A percentile compares a stretch with the other conserved stretches of the same genome.
These are phyloP conservation scores for Chondrus crispus DNA, from an alignment of 23 red algal species.

Conservation along the genomic window DNA sequence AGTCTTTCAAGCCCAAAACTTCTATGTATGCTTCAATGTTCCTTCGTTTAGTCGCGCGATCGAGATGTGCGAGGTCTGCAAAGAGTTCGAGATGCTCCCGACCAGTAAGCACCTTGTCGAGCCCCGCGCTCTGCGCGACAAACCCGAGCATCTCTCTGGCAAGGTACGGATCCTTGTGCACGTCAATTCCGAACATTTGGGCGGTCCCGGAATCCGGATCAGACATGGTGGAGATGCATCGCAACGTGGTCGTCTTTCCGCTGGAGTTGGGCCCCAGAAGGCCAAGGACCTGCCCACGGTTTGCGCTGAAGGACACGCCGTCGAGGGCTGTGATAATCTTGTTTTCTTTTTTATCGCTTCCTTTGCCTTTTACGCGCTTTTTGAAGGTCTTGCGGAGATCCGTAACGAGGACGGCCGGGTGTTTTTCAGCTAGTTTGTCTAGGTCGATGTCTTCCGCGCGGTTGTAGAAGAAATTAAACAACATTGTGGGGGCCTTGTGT, in stretches of 20 bases:
- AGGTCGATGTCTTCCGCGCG: neutral
- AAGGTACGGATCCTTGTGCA: constrained; percentile 32
- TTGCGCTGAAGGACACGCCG: constrained; percentile 62
- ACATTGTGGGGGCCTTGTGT: neutral
- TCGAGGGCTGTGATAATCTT: constrained; percentile 57
- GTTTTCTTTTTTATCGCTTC: constrained; percentile 14
- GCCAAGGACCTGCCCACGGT: constrained; percentile 65
- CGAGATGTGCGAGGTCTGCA: constrained; percentile 69
- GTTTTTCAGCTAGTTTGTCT: neutral
- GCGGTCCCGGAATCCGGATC: constrained; percentile 69
- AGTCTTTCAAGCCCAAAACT: constrained; percentile 77
- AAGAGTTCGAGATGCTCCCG: constrained; percentile 96
- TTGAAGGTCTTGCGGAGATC: constrained; percentile 62
- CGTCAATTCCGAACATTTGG: constrained; percentile 77
- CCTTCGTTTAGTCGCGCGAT: neutral
- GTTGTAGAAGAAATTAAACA: constrained; percentile 23
- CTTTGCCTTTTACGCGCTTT: constrained; percentile 28
- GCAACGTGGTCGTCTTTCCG: constrained; percentile 92
- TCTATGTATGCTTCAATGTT: constrained; percentile 72
- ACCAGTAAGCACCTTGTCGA: constrained; percentile 97
- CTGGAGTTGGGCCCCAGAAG: constrained; percentile 89
- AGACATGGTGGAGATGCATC: constrained; percentile 73
- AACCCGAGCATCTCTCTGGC: constrained; percentile 74
- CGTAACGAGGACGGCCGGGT: constrained; percentile 48
- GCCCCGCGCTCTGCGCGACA: constrained; percentile 86